Base-by-base conservation (phyloP, 2,329 filamentous ascomycete species). In the Hypoxylon sp. region DNA sequence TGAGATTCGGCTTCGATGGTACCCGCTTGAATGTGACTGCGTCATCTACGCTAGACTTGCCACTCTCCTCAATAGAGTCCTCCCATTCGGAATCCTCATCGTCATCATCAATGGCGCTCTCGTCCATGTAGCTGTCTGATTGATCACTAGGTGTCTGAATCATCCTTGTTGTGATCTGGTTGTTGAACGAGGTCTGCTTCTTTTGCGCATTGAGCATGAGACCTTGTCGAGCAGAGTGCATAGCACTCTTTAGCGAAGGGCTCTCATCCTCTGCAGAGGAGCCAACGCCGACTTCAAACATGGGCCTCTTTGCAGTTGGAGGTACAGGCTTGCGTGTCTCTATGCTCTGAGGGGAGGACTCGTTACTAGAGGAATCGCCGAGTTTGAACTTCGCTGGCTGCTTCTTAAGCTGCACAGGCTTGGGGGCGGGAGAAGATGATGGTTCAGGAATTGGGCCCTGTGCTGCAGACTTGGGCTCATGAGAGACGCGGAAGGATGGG, bases 21-120 rank as follows among this genome's bases (percentile, higher is more conserved):
- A 98, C 94, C 8, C 96, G 92, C 80, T 94, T 90, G 86, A 99
- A 99, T 74, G 94, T 85, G 19, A 89, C 87, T 76, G 89, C 90
- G 67, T 96, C 92, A 69, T 96, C 92, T 57, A 94, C 86, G 78
- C 93, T 97, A 1, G 93, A 93, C 73, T 92, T 92, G 63, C 91
- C 92, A 77, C 92, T 96, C 74, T 97, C 93, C 69, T 92, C 92
- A 22, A 92, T 88, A 0, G 91, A 93, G 75, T 88, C 84, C 75
- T 91, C 85, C 84, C 88, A 87, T 60, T 88, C 88, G 53, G 81
- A 88, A 65, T 79, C 85, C 67, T 88, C 86, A n/a, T 90, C 88
- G 59, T 92, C 90, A 57, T 91, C 90, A 58, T 92, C 90, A 62
- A 96, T 94, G 59, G 92, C 93, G 76, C 92, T 95, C 83, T 96